Percentiles rank a stretch among this genome's conserved stretches.
Conservation (phyloP, 2,329 filamentous ascomycete species). For the Penicillium sp. region DNA sequence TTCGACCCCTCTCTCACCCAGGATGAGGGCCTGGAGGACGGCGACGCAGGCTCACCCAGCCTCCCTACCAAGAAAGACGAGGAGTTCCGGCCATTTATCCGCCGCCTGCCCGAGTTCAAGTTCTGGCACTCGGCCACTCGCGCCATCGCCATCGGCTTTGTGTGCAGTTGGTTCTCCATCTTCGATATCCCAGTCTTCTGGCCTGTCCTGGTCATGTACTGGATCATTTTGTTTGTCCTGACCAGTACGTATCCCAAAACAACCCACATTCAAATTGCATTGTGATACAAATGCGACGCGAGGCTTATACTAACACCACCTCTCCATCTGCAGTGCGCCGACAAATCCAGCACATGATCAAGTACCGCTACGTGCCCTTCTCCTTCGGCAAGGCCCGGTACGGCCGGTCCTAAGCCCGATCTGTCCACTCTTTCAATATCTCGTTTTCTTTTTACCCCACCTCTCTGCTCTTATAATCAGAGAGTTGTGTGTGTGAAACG, state of each 20-base stretch:
- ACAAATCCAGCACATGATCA: slow-evolving; percentile 99
- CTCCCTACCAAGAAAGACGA: slow-evolving; percentile 95
- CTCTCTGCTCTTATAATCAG: slow-evolving; percentile 13
- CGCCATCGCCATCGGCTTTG: slow-evolving; percentile 78
- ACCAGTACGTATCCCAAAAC: slow-evolving; percentile 69
- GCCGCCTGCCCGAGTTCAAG: slow-evolving; percentile 96
- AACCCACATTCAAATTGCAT: neutral
- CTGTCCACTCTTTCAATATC: slow-evolving; percentile 3
- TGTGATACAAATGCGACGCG: neutral
- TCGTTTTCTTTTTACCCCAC: slow-evolving; percentile 1
- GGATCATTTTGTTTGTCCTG: slow-evolving; percentile 92
- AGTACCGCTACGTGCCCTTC: slow-evolving; percentile 97
- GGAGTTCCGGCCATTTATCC: slow-evolving; percentile 96
- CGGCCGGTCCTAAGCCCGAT: slow-evolving; percentile 39
- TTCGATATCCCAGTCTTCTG: slow-evolving; percentile 99
- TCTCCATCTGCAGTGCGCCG: slow-evolving; percentile 71
- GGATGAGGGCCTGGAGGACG: slow-evolving; percentile 96
- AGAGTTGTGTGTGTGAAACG: slow-evolving; percentile 8
- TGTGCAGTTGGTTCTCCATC: slow-evolving; percentile 88
- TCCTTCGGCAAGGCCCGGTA: slow-evolving; percentile 87
- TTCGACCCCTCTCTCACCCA: slow-evolving; percentile 96
- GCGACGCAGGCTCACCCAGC: slow-evolving; percentile 64
- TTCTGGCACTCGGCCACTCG: slow-evolving; percentile 98
- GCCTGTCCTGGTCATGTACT: slow-evolving; percentile 97
- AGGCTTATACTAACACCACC: slow-evolving; percentile 10